Evolutionary conservation across 768 basidiomycete species (phyloP), one percentile per base, ranked within the genome.

Genomic region (Chlorophyllum brunneum): DNA sequence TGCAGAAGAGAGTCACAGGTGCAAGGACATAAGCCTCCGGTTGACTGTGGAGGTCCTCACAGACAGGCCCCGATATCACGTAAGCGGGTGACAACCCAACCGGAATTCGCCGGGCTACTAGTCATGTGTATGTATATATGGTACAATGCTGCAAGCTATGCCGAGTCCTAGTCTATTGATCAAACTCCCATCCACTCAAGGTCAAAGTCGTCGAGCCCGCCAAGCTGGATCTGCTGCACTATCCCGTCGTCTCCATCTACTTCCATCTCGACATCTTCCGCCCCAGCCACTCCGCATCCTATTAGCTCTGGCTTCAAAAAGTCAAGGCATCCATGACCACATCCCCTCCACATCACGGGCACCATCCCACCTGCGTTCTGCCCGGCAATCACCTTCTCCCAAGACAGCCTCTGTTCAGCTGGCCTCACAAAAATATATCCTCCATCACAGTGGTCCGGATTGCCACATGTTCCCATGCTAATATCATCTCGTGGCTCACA

Each of bases 331-430:
- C 81, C 81, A 43, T 53, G 58, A n/a, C 67, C 61, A 64, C 88
- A 91, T 0, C 88, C 87, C 24, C 85, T 69, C 86, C 88, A 90
- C 46, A 71, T 65, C 26, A 89, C 55, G 18, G 86, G 83, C 4
- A 85, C 82, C 10, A 61, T 57, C 6, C 74, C 80, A 16, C 81
- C 79, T 0, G 85, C 68, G n/a, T 68, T 63, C 20, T 74, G 70
- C 5, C 80, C 78, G 0, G 78, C 82, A 23, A 86, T 67, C 10
- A 53, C 66, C 5, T 61, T 67, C 60, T 83, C 83, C 88, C 88
- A 90, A 2, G 82, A 80, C 54, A 73, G 78, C 51, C 84, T 70
- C 65, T 85, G 80, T 59, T 86, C 85, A 3, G 75, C 77, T 40
- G 77, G 82, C 20, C 58, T 66, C 5, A 85, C 73, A 50, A 86